Conservation (phyloP, 129 eudicot species). For the Tagetes erecta region DNA sequence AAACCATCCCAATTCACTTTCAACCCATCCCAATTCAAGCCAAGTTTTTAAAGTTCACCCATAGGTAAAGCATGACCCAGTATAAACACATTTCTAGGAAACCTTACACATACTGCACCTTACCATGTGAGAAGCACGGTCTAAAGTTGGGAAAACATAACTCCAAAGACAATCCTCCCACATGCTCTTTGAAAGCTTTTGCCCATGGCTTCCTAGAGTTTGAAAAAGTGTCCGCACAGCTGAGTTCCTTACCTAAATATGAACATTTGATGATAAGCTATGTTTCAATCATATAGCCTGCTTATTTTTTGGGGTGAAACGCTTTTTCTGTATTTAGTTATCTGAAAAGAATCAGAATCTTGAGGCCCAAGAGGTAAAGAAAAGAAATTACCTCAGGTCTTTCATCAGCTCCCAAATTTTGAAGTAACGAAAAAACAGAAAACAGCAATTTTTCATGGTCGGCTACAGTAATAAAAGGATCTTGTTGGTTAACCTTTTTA, state of each 20-base stretch:
- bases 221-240: slow-evolving; percentile 89
- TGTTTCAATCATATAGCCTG: not conserved
- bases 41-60: not conserved
- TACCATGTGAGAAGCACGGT: slow-evolving; percentile 98
- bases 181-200: slow-evolving; percentile 90
- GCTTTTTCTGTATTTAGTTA: not conserved
- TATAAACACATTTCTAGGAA: not conserved
- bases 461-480: slow-evolving; percentile 39
- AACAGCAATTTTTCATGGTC: slow-evolving; percentile 71
- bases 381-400: slow-evolving; percentile 82
- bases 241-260: slow-evolving; percentile 87
- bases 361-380: slow-evolving; percentile 10
- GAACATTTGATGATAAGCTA: not conserved
- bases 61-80: not conserved
- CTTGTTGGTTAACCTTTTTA: slow-evolving; percentile 40
- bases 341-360: slow-evolving; percentile 4
- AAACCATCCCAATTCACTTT: not conserved
- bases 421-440: slow-evolving; percentile 80
- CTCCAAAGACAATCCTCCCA: slow-evolving; percentile 99
- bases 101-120: slow-evolving; percentile 19
- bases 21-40: not conserved
- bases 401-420: slow-evolving; percentile 90
- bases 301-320: not conserved
- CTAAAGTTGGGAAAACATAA: slow-evolving; percentile 84
- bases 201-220: slow-evolving; percentile 99